These are phyloP conservation scores for Cylindrodendrum hubeiense DNA, from an alignment of 2,329 filamentous ascomycete species.

Conservation along the genomic window DNA sequence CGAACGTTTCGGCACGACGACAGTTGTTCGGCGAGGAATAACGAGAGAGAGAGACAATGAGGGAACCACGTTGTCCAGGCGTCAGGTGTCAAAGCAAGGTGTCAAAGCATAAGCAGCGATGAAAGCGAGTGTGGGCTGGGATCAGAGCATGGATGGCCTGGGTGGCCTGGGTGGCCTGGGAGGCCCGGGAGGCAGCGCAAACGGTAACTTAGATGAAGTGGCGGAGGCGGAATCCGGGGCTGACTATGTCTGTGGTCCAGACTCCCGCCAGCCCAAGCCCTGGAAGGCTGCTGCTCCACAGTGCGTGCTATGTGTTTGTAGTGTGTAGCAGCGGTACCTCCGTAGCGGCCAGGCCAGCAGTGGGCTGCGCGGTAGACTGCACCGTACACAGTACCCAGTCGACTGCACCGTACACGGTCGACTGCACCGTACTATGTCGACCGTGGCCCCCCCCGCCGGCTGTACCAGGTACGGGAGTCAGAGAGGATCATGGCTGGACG, in stretches of 20 bases:
- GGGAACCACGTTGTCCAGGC: conserved; percentile 18
- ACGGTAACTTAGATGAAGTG: conserved; percentile 44
- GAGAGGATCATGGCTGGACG: neutral
- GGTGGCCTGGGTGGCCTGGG: conserved; percentile 10
- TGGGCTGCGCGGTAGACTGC: too few species aligned
- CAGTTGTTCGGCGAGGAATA: neutral
- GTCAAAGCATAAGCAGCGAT: conserved; percentile 11
- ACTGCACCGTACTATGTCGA: too few species aligned
- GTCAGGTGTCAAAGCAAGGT: conserved; percentile 6
- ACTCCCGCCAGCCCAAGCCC: conserved; percentile 33
- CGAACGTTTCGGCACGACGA: conserved; percentile 9
- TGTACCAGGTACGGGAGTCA: neutral
- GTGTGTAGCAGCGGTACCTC: neutral
- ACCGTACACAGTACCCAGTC: too few species aligned
- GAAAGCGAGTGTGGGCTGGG: conserved; percentile 19
- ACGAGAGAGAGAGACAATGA: conserved; percentile 11
- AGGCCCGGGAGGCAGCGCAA: conserved; percentile 33
- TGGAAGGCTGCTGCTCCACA: conserved; percentile 31
- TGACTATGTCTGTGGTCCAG: conserved; percentile 40
- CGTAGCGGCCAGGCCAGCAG: neutral
- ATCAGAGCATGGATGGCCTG: conserved; percentile 7
- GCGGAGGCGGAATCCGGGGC: conserved; percentile 44
- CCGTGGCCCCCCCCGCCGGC: too few species aligned
- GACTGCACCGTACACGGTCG: too few species aligned
- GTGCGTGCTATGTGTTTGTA: too few species aligned